These are phyloP conservation scores for Torulaspora indica DNA, from an alignment of 805 yeast species.

Conservation along the genomic window DNA sequence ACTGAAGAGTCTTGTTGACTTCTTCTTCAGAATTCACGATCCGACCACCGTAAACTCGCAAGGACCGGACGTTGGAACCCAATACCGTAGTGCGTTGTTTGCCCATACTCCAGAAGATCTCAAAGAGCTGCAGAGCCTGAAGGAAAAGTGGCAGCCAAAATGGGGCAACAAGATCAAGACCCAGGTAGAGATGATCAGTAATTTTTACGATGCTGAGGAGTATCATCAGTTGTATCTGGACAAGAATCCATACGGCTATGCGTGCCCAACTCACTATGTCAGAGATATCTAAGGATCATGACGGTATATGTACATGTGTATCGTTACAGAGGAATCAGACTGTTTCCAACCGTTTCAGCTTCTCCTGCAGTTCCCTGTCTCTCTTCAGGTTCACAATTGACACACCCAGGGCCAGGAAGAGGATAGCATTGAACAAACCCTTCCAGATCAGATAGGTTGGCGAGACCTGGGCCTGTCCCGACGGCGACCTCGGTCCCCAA, in stretches of 20 bases:
- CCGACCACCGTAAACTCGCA: constrained; percentile 81
- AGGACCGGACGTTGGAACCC: constrained; percentile 87
- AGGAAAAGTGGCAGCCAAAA: constrained; percentile 55
- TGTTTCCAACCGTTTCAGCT: constrained; percentile 2
- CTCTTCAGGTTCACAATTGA: constrained; percentile 19
- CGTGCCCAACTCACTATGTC: constrained; percentile 82
- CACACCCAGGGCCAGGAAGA: constrained; percentile 21
- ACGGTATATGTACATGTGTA: constrained; percentile 6
- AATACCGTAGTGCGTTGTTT: constrained; percentile 82
- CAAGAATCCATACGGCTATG: constrained; percentile 80
- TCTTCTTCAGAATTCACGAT: constrained; percentile 89
- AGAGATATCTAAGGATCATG: constrained; percentile 50
- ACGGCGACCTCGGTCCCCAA: constrained; percentile 35
- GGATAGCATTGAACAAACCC: constrained; percentile 22
- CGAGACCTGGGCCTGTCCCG: constrained; percentile 4
- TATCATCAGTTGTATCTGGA: constrained; percentile 83
- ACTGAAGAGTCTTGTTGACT: constrained; percentile 62
- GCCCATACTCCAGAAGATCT: constrained; percentile 49
- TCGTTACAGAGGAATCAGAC: neutral
- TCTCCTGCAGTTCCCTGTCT: constrained; percentile 15
- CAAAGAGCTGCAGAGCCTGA: constrained; percentile 42
- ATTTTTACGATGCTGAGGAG: constrained; percentile 91
- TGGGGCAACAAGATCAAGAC: constrained; percentile 73
- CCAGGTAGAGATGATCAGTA: constrained; percentile 56
- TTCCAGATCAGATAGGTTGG: constrained; percentile 21